These are phyloP conservation scores for Gracilariopsis chorda DNA, from an alignment of 23 red algal genomes.

Conservation along the genomic window DNA sequence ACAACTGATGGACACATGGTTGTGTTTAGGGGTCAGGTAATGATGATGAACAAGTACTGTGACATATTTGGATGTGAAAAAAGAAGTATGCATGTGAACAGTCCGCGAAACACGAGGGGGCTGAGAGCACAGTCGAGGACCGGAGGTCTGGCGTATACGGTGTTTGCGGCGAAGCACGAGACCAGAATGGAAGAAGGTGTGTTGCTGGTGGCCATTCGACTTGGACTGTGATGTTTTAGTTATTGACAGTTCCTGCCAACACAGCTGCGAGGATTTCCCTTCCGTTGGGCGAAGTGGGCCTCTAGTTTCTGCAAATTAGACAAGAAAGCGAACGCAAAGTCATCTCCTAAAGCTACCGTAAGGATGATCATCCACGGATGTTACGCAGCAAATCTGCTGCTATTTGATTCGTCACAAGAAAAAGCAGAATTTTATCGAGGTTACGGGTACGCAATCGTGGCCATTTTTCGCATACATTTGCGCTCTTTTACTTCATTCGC, in stretches of 20 bases:
- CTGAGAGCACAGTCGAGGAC: not conserved
- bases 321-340: no score
- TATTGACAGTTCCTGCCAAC: no score
- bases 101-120: not conserved
- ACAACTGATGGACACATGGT: slow-evolving; percentile 5
- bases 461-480: slow-evolving; percentile 45
- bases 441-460: slow-evolving; percentile 46
- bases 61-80: not conserved
- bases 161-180: not conserved
- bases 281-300: no score
- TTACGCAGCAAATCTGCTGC: no score
- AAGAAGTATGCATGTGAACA: not conserved
- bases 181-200: not conserved
- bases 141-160: not conserved
- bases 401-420: no score
- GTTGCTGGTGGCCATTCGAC: not conserved
- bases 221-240: slow-evolving; percentile 9
- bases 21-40: not conserved
- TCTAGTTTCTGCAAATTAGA: no score
- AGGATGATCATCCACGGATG: no score
- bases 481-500: slow-evolving; percentile 27
- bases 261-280: no score
- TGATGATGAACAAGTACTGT: not conserved
- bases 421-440: no score
- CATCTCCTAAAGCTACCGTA: no score